Evolutionary conservation across 768 basidiomycete genomes (phyloP).

Genomic region (Lentinula boryana): DNA sequence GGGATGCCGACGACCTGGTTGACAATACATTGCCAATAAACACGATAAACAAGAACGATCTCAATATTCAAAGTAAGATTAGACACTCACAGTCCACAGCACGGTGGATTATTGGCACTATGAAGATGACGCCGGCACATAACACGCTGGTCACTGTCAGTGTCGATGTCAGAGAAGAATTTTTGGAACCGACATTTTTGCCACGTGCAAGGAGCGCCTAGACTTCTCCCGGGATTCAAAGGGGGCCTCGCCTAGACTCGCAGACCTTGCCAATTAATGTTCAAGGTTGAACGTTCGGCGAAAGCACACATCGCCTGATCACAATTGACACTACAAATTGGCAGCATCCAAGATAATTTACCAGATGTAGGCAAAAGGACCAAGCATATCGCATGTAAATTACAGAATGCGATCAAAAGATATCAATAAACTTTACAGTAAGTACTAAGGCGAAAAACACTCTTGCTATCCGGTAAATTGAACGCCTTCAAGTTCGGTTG

Average conservation of each 20-base stretch:
- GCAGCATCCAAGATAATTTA: no score
- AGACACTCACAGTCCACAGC: neutral
- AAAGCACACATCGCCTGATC: no score
- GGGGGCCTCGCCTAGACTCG: no score
- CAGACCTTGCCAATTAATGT: no score
- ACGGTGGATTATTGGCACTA: neutral
- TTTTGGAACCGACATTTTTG: neutral
- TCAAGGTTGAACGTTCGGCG: no score
- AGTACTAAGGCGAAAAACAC: neutral
- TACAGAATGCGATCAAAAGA: neutral
- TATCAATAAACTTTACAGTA: neutral
- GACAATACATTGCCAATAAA: neutral
- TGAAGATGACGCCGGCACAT: neutral
- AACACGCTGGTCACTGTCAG: conserved; percentile 4
- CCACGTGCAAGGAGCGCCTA: neutral
- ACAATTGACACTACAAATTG: no score
- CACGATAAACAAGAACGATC: neutral
- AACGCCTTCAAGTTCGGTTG: neutral
- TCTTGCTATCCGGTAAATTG: neutral
- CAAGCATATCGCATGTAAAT: neutral
- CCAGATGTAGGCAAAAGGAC: no score
- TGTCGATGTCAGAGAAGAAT: neutral
- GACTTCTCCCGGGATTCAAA: neutral
- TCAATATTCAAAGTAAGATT: neutral
- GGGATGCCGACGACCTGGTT: neutral